A percentile compares a stretch with the other conserved stretches of the same genome.
phyloP scores from a whole-genome alignment of 768 basidiomycete genomes.

The Leccinum broughii region DNA sequence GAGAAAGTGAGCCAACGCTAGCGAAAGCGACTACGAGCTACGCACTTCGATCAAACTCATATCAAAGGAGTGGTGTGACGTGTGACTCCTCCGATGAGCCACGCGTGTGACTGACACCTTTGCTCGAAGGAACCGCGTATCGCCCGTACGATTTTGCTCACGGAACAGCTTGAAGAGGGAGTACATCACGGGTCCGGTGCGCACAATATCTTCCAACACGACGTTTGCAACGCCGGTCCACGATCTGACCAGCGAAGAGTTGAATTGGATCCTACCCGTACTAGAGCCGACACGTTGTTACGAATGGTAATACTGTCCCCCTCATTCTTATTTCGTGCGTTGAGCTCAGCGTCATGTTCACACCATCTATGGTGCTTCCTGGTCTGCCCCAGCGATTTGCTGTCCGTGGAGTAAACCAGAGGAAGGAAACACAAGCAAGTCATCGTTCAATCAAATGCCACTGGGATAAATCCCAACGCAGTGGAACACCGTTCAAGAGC shows the following conservation, averaged over 20 bases:
- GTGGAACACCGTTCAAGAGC: no score
- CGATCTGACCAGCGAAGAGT: constrained; percentile 70
- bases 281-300: constrained; percentile 80
- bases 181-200: constrained; percentile 61
- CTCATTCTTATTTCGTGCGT: not conserved
- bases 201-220: constrained; percentile 56
- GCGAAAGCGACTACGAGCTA: not conserved
- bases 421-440: no score
- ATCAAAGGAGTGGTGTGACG: constrained; percentile 11
- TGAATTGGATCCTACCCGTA: constrained; percentile 55
- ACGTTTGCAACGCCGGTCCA: constrained; percentile 53
- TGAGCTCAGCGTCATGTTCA: constrained; percentile 10
- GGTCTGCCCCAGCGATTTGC: no score
- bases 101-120: no score
- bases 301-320: constrained; percentile 59
- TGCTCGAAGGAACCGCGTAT: no score
- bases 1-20: constrained; percentile 8
- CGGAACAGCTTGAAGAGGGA: constrained; percentile 72
- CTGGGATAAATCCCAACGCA: no score
- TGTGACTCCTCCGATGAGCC: not conserved
- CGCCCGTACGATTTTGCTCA: constrained; percentile 45
- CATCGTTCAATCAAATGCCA: no score
- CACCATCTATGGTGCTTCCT: no score
- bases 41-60: constrained; percentile 61
- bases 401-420: no score